Evolutionary conservation across 495 filamentous ascomycete species (phyloP).

Genomic region (Aspergillus conjunctus): DNA sequence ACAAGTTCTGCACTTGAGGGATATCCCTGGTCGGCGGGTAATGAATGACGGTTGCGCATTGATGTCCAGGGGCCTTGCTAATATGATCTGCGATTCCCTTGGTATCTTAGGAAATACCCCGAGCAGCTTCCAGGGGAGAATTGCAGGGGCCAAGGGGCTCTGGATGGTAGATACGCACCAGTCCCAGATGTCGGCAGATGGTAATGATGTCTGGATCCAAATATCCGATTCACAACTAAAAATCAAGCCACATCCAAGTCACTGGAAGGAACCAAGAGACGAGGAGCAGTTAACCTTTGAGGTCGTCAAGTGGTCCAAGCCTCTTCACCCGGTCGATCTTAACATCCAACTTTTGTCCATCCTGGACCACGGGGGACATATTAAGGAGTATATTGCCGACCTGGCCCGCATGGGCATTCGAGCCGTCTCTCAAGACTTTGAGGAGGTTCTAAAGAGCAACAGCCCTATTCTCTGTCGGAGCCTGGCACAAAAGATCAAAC

Average conservation of each 20-base stretch:
- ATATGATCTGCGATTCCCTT: constrained; percentile 58
- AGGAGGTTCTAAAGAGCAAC: constrained; percentile 54
- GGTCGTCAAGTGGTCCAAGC: constrained; percentile 63
- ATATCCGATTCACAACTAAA: constrained; percentile 81
- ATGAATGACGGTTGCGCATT: constrained; percentile 86
- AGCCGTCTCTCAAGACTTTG: constrained; percentile 50
- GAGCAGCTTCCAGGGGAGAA: constrained; percentile 76
- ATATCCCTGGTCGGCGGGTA: constrained; percentile 40
- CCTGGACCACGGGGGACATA: constrained; percentile 63
- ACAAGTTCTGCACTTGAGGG: constrained; percentile 41
- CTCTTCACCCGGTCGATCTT: constrained; percentile 63
- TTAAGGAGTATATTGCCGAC: constrained; percentile 58
- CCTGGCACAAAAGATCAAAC: constrained; percentile 43
- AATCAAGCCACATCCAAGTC: constrained; percentile 61
- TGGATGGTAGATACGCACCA: constrained; percentile 71
- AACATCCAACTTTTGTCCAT: constrained; percentile 81
- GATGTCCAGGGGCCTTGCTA: constrained; percentile 66
- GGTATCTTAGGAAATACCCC: constrained; percentile 62
- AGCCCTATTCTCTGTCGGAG: constrained; percentile 39
- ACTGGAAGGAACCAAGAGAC: constrained; percentile 43
- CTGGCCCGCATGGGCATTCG: constrained; percentile 63
- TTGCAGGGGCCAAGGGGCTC: constrained; percentile 85
- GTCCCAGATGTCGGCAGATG: constrained; percentile 31
- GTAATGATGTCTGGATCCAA: constrained; percentile 66
- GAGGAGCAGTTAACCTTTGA: constrained; percentile 70